These are phyloP conservation scores for Penicillium goetzii DNA, from an alignment of 495 filamentous ascomycete genomes.

Conservation along the genomic window DNA sequence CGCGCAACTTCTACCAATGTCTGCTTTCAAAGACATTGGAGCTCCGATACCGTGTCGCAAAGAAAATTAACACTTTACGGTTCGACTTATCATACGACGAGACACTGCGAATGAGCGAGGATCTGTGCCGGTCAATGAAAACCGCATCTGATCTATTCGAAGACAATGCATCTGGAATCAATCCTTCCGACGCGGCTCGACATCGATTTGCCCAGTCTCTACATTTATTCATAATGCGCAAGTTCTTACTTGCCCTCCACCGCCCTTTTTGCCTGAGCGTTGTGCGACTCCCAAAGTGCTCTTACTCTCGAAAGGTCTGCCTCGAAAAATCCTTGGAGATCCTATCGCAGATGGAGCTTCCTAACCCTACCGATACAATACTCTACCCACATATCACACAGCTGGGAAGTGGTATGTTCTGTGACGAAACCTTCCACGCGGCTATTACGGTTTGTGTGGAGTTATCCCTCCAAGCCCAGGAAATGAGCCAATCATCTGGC, in stretches of 20 bases:
- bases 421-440: slow-evolving; percentile 46
- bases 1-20: slow-evolving; percentile 57
- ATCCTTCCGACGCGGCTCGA: slow-evolving; percentile 25
- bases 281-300: slow-evolving; percentile 52
- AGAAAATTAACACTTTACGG: slow-evolving; percentile 52
- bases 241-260: slow-evolving; percentile 58
- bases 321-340: slow-evolving; percentile 56
- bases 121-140: slow-evolving; percentile 44
- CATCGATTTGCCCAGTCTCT: slow-evolving; percentile 41
- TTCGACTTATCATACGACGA: slow-evolving; percentile 56
- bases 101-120: slow-evolving; percentile 49
- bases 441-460: slow-evolving; percentile 45
- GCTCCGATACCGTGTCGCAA: slow-evolving; percentile 52
- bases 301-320: slow-evolving; percentile 59
- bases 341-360: slow-evolving; percentile 48
- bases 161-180: slow-evolving; percentile 27
- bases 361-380: slow-evolving; percentile 22
- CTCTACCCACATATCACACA: slow-evolving; percentile 39
- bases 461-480: slow-evolving; percentile 39
- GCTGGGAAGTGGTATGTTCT: slow-evolving; percentile 42
- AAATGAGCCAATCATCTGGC: slow-evolving; percentile 26
- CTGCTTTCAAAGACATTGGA: slow-evolving; percentile 51
- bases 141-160: slow-evolving; percentile 32
- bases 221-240: slow-evolving; percentile 51
- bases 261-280: slow-evolving; percentile 56